Evolutionary conservation across 2,329 filamentous ascomycete genomes (phyloP), one percentile per base, ranked within the genome.

Genomic region (Diplodia mutila): DNA sequence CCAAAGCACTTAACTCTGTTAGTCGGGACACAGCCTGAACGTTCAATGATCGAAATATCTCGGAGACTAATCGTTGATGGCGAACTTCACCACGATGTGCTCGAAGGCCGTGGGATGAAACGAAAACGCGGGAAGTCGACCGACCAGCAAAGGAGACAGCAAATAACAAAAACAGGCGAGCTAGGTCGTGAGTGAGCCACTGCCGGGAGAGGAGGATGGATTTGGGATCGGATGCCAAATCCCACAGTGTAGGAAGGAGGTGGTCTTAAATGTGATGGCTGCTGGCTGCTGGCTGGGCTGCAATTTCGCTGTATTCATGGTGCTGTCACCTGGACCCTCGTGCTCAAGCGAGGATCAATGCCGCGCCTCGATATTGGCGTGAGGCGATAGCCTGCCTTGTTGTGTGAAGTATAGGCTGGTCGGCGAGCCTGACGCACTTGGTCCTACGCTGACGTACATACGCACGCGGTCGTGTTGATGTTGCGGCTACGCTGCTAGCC

Each of bases 381-480:
- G 42, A 46, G 42, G 42, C 4, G 42, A n/a, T 21, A 46, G 11
- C 12, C 34, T 37, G 11, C 34, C 34, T 37, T 37, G 11, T 37
- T 9, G 34, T 37, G 34, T 37, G 11, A 37, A 37, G 34, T 37
- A 9, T 12, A 37, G 32, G 11, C 8, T n/a, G 42, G 42, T 46
- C 18, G 42, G n/a, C 21, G n/a, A 46, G 21, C 23, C 39, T 25
- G 25, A 48, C 25, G 39, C 27, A n/a, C 27, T 23, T 34, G 14
- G 52, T 29, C 39, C 57, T 61, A 61, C 54, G 34, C 32, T 46
- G 42, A 55, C 29, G 32, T 55, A 55, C 53, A 27, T 55, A 46
- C 42, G 42, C 42, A 46, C 42, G 42, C 42, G 53, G 53, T 39
- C 53, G 9, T 32, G 53, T 14, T 32, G 16, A 32, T n/a, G n/a